These are phyloP conservation scores for Hericium coralloides DNA, from an alignment of 768 basidiomycete species.

Conservation along the genomic window DNA sequence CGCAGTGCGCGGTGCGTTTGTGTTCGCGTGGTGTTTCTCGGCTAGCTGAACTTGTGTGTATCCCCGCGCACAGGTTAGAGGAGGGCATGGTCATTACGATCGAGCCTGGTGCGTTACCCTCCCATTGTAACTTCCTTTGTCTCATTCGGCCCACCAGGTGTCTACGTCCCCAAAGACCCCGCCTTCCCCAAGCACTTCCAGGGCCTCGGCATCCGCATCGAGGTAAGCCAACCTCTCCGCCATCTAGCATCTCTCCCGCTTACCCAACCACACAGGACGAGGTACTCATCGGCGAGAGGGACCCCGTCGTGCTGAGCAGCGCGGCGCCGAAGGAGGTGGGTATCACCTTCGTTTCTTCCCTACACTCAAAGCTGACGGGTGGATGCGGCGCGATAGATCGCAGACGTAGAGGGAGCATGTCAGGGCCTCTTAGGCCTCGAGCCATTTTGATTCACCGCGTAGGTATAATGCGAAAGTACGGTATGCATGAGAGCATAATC, in stretches of 20 bases:
- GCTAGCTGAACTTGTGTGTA: background rate
- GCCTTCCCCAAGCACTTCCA: conserved; percentile 85
- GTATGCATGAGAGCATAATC: too few species aligned
- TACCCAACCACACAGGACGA: conserved; percentile 39
- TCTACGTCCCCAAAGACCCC: conserved; percentile 78
- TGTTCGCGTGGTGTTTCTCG: background rate
- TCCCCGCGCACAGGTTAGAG: conserved; percentile 40
- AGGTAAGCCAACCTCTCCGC: conserved; percentile 19
- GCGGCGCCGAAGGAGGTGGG: conserved; percentile 76
- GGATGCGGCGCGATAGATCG: conserved; percentile 32
- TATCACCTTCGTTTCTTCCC: background rate
- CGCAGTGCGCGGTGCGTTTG: conserved; percentile 41
- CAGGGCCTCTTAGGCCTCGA: conserved; percentile 62
- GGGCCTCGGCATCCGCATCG: conserved; percentile 87
- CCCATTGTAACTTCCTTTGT: background rate
- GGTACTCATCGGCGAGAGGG: conserved; percentile 54
- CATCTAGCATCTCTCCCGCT: background rate
- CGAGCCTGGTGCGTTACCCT: conserved; percentile 56
- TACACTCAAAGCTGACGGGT: background rate
- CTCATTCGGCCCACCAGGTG: conserved; percentile 33
- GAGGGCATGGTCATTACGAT: conserved; percentile 89
- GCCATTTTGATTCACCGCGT: conserved; percentile 28
- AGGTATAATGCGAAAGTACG: background rate
- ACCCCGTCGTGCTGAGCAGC: conserved; percentile 56
- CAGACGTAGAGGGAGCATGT: conserved; percentile 74